Conservation (phyloP, 495 filamentous ascomycete genomes). For the Cudoniella acicularis region DNA sequence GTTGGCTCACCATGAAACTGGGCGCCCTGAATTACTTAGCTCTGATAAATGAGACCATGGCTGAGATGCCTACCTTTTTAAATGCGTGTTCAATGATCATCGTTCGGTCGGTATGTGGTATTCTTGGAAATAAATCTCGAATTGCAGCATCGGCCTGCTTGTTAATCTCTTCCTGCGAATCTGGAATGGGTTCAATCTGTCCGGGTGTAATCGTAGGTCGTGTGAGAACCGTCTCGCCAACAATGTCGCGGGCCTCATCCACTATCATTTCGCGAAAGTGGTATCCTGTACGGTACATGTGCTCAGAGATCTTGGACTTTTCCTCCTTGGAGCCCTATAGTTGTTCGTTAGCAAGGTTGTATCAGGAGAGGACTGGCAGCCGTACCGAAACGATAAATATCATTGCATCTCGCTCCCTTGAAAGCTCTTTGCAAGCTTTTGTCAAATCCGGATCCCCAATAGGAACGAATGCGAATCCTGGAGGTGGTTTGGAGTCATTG, state of each 20-base stretch:
- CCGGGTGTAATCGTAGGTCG: conserved; percentile 10
- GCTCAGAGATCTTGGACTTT: conserved; percentile 45
- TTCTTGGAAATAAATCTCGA: conserved; percentile 79
- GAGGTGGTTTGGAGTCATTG: conserved; percentile 49
- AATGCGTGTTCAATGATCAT: conserved; percentile 80
- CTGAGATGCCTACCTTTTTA: conserved; percentile 58
- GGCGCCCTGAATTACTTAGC: conserved; percentile 21
- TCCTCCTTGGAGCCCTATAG: conserved; percentile 19
- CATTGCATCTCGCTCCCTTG: conserved; percentile 60
- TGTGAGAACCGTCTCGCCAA: conserved; percentile 15
- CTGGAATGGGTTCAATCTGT: conserved; percentile 47
- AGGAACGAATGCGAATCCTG: conserved; percentile 82
- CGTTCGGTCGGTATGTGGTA: conserved; percentile 73
- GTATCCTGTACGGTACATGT: conserved; percentile 76
- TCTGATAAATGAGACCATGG: background rate
- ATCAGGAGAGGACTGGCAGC: background rate
- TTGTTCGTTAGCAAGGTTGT: background rate
- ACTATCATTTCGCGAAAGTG: conserved; percentile 58
- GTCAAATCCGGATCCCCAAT: conserved; percentile 75
- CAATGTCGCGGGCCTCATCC: conserved; percentile 37
- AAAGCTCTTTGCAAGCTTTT: conserved; percentile 73
- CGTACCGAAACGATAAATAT: conserved; percentile 80
- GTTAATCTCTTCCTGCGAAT: conserved; percentile 61
- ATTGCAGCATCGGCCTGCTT: conserved; percentile 70
- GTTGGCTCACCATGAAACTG: conserved; percentile 33